phyloP scores from a whole-genome alignment of 768 basidiomycete genomes.

The Polyporus arcularius region DNA sequence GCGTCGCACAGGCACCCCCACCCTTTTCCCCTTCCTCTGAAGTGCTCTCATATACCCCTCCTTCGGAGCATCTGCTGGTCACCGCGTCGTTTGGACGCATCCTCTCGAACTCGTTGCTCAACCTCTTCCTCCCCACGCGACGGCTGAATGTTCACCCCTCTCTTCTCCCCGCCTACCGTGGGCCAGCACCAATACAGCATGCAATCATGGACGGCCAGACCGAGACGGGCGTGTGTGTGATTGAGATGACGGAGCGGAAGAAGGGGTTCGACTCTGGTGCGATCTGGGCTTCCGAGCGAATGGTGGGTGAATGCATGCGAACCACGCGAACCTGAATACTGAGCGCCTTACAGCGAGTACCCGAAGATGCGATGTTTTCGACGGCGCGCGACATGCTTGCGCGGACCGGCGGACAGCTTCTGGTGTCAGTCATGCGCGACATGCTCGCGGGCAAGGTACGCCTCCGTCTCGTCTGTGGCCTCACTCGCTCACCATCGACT shows the following conservation, averaged over 20 bases:
- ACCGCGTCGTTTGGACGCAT: conserved; percentile 94
- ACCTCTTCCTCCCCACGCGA: conserved; percentile 55
- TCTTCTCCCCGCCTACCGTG: conserved; percentile 82
- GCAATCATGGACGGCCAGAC: conserved; percentile 66
- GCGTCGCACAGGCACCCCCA: conserved; percentile 7
- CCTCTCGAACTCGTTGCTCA: conserved; percentile 61
- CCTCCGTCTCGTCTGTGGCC: background rate
- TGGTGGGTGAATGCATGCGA: conserved; percentile 46
- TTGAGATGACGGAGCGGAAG: conserved; percentile 67
- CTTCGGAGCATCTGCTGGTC: conserved; percentile 60
- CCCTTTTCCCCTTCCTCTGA: conserved; percentile 43
- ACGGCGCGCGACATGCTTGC: conserved; percentile 62
- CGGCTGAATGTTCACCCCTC: conserved; percentile 91
- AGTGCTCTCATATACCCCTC: conserved; percentile 34
- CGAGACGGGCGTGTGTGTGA: conserved; percentile 79
- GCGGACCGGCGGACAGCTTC: conserved; percentile 60
- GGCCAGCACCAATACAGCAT: conserved; percentile 89
- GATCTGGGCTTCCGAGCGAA: conserved; percentile 55
- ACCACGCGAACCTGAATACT: background rate
- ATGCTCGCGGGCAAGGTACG: conserved; percentile 49
- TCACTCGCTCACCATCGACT: background rate
- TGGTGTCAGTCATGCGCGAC: conserved; percentile 69
- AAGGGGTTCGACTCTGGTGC: conserved; percentile 80
- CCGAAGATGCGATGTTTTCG: conserved; percentile 51
- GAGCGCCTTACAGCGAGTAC: conserved; percentile 46